Base-by-base conservation (phyloP, 306 rosid species). In the Sophora flavescens region DNA sequence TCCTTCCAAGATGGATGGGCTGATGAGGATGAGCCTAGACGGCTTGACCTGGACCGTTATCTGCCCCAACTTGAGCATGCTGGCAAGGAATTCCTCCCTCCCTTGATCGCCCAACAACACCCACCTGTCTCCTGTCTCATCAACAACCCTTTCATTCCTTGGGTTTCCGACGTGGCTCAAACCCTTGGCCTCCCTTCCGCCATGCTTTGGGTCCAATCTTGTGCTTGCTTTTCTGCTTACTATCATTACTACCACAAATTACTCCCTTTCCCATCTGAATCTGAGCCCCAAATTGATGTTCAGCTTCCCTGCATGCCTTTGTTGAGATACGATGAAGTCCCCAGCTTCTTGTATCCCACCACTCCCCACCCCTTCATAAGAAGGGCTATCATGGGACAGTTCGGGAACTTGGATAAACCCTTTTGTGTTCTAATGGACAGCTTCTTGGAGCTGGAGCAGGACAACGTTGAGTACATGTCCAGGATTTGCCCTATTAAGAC, bases 141-240 rank as follows among this genome's bases (percentile, higher is more conserved):
- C 4, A 87, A 84, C 70, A 88, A 90, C 47, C 88, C 91, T 0
- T 86, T 90, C 45, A 33, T 83, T 32, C 88, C 91, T 5, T 88
- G 91, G 89, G 91, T 80, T 22, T 77, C 84, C 3, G 85, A 86
- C 15, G 86, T 88, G 0, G 89, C 88, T 1, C 79, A 68, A 6
- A 8, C 58, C 7, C 89, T 84, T 1, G 76, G 84, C 44, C 61
- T 90, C 58, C 84, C 92, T 82, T 79, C 72, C 14, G 89, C 90
- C 39, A 76, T 83, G 41, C 87, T 90, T 2, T 90, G 92, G 96
- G 82, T 90, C 4, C 92, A 88, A 56, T 90, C 96, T 1, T 81
- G 87, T 38, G 85, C 96, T 8, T 70, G 68, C 13, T 84, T 90
- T 22, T 74, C 86, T 0, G 66, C 86, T 1, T 86, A 88, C 18